A percentile compares a stretch with the other conserved stretches of the same genome.
Evolutionary conservation across 345 rosid species (phyloP).

Genomic region (Lenwebbia sp.): DNA sequence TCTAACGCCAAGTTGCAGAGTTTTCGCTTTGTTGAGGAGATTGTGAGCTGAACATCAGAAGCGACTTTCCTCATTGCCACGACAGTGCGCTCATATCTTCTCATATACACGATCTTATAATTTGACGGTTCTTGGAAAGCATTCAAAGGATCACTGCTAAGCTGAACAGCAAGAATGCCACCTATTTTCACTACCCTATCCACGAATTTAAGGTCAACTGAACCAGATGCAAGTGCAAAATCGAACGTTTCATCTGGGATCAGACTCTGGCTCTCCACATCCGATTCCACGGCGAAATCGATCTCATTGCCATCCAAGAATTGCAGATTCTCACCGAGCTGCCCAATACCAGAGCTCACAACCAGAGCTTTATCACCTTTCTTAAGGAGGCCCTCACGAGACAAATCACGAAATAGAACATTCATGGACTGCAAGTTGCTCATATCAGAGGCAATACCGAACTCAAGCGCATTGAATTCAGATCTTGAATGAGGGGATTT

Average conservation of each 20-base stretch:
- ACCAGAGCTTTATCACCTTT: constrained; percentile 34
- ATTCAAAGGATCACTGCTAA: constrained; percentile 4
- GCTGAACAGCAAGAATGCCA: constrained; percentile 26
- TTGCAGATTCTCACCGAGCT: constrained; percentile 5
- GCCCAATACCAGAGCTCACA: constrained; percentile 12
- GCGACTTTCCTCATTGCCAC: constrained; percentile 27
- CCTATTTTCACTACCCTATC: constrained; percentile 32
- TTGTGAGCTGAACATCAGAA: background rate
- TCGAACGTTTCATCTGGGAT: constrained; percentile 25
- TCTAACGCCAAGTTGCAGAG: constrained; percentile 12
- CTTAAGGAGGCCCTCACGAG: constrained; percentile 33
- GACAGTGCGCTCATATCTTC: constrained; percentile 15
- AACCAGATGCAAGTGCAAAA: constrained; percentile 21
- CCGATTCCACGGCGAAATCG: constrained; percentile 18
- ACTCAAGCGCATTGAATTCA: background rate
- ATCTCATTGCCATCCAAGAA: constrained; percentile 17
- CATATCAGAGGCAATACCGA: constrained; percentile 2
- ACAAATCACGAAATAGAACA: constrained; percentile 25
- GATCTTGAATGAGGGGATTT: constrained; percentile 4
- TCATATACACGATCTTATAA: constrained; percentile 24
- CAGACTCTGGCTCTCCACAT: constrained; percentile 5
- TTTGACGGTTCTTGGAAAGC: constrained; percentile 14
- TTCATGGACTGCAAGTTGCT: constrained; percentile 18
- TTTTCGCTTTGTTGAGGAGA: constrained; percentile 4
- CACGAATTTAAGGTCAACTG: constrained; percentile 9